Evolutionary conservation across 2,329 filamentous ascomycete genomes (phyloP).

Genomic region (Monosporascus sp.): DNA sequence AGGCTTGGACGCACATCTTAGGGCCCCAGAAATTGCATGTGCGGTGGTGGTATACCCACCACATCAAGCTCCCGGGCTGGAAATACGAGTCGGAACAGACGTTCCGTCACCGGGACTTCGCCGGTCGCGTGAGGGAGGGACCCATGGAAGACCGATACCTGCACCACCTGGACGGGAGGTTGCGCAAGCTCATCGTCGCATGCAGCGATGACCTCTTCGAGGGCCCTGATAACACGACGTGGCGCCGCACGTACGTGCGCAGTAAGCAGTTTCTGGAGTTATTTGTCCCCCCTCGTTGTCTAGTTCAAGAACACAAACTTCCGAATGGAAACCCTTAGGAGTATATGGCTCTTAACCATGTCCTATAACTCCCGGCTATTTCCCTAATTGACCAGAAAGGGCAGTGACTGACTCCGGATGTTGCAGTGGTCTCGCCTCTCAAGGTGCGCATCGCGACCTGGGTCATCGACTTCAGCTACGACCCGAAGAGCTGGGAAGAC

Average conservation of each 20-base stretch:
- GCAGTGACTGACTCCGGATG: no score
- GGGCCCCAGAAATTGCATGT: not conserved
- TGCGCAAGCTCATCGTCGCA: slow-evolving; percentile 12
- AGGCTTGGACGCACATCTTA: not conserved
- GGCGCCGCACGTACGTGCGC: slow-evolving; percentile 12
- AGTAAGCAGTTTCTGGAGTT: not conserved
- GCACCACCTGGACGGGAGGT: slow-evolving; percentile 8
- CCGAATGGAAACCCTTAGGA: no score
- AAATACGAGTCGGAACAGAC: not conserved
- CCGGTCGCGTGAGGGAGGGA: slow-evolving; percentile 5
- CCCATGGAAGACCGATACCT: slow-evolving; percentile 11
- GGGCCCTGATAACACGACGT: slow-evolving; percentile 6
- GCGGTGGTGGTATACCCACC: slow-evolving; percentile 4
- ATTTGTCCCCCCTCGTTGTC: no score
- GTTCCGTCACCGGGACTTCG: slow-evolving; percentile 13
- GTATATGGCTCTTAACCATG: no score
- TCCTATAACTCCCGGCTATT: no score
- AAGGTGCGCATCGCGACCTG: slow-evolving; percentile 12
- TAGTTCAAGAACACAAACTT: no score
- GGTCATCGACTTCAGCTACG: slow-evolving; percentile 10
- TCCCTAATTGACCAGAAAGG: no score
- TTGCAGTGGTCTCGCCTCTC: slow-evolving; percentile 1
- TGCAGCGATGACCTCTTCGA: slow-evolving; percentile 11
- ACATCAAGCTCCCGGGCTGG: slow-evolving; percentile 4
- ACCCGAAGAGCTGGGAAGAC: slow-evolving; percentile 7